phyloP scores from a whole-genome alignment of 2,329 filamentous ascomycete species.

The Byssothecium circinans region DNA sequence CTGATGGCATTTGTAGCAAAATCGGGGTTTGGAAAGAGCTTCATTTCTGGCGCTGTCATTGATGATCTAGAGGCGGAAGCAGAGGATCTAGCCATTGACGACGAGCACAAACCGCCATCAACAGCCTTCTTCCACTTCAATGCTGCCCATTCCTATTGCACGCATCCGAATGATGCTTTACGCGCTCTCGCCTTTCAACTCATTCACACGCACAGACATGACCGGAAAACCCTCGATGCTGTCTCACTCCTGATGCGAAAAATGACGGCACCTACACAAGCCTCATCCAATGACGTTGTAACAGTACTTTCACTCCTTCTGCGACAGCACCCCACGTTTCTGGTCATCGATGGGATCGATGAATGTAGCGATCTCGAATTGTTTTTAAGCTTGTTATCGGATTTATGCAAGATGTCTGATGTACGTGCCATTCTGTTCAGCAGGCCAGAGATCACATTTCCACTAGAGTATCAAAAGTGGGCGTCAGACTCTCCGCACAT shows the following conservation, averaged over 20 bases:
- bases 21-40: constrained; percentile 35
- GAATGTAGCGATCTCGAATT: constrained; percentile 23
- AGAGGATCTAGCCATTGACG: constrained; percentile 25
- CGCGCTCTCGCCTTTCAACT: constrained; percentile 28
- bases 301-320: constrained; percentile 28
- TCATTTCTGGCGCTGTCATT: constrained; percentile 26
- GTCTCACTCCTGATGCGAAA: constrained; percentile 31
- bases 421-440: constrained; percentile 29
- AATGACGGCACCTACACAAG: constrained; percentile 23
- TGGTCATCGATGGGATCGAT: constrained; percentile 35
- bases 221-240: constrained; percentile 28
- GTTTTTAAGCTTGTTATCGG: constrained; percentile 23
- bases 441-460: constrained; percentile 27
- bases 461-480: constrained; percentile 33
- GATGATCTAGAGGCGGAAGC: constrained; percentile 24
- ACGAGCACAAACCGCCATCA: constrained; percentile 22
- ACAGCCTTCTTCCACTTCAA: constrained; percentile 31
- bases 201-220: constrained; percentile 25
- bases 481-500: constrained; percentile 30
- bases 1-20: constrained; percentile 17
- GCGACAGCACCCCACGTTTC: constrained; percentile 33
- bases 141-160: constrained; percentile 16
- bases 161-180: constrained; percentile 24
- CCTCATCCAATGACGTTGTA: constrained; percentile 30
- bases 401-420: constrained; percentile 29